Evolutionary conservation across 345 rosid species (phyloP).

Genomic region (Rhodomyrtus tomentosa): DNA sequence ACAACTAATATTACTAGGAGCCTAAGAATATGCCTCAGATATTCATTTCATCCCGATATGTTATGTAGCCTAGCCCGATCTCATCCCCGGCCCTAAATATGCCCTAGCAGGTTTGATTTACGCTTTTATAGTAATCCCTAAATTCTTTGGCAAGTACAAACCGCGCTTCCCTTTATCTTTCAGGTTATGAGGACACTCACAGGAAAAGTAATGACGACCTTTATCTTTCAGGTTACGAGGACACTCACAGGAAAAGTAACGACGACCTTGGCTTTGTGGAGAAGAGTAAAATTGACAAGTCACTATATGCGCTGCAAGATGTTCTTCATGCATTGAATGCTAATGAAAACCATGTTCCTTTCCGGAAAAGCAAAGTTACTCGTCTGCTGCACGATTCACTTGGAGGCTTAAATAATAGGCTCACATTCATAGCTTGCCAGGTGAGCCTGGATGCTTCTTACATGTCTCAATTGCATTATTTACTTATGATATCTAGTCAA

Average conservation of each 20-base stretch:
- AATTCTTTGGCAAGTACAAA: not conserved
- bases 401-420: conserved; percentile 25
- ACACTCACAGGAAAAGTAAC: conserved; percentile 30
- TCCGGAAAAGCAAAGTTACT: conserved; percentile 69
- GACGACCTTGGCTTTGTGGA: conserved; percentile 23
- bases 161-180: not conserved
- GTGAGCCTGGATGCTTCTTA: conserved; percentile 18
- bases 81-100: too few species aligned
- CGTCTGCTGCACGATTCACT: conserved; percentile 64
- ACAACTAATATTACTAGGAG: too few species aligned
- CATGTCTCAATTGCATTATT: not conserved
- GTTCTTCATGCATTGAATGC: conserved; percentile 56
- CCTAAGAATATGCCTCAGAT: too few species aligned
- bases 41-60: too few species aligned
- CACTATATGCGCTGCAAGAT: conserved; percentile 56
- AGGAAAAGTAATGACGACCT: conserved; percentile 21
- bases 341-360: conserved; percentile 56
- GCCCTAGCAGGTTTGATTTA: conserved; percentile 48
- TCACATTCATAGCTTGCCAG: conserved; percentile 57
- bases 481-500: not conserved
- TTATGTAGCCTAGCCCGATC: too few species aligned
- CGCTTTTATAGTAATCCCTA: not conserved
- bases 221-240: conserved; percentile 50
- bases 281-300: conserved; percentile 43
- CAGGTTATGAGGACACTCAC: conserved; percentile 63